Base-by-base conservation (phyloP, 1,284 basidiomycete genomes). In the Termitomyces sp. region DNA sequence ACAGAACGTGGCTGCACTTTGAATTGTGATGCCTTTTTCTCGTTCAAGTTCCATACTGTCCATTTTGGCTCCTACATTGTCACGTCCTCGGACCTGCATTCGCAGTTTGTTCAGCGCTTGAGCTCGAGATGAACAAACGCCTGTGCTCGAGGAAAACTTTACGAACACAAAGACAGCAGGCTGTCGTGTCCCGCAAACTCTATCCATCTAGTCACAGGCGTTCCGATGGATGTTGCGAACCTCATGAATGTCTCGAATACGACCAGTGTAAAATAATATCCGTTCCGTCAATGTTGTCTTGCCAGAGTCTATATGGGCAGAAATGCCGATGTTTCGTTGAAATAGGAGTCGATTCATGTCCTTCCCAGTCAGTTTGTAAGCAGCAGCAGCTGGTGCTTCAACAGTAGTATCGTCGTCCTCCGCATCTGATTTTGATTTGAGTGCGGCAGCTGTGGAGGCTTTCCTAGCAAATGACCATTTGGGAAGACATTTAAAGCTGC, bases 261-360 rank as follows among this genome's bases (percentile, higher is more conserved):
- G 84, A 30, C 97, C 97, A 28, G 97, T 98, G 73, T 99, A 99
- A 73, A 88, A 99, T 49, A 99, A 75, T 56, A 98, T 87, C 36
- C 97, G 90, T 70, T 99, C 97, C n/a, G 97, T 99, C 60, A 99
- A 73, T 0, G 97, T 99, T 0, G 97, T 99, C 80, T 99, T 99
- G 41, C 97, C 97, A 6, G 93, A 98, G 73, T 98, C 94, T 60
- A 96, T 96, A 68, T 95, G 93, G 0, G 93, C 93, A 12, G 93
- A 95, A 59, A 92, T 83, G 59, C 89, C 90, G 58, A 92, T 92
- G 64, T 92, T 92, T 52, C 89, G 75, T 67, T 91, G 89, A 54
- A 77, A 82, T n/a, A 66, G 70, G 8, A 91, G 76, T 2, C 84
- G 74, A 52, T 68, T 64, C 43, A 76, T 58, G 70, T 92, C 89